Conservation (phyloP, 2,329 filamentous ascomycete species). For the Botrytis elliptica region DNA sequence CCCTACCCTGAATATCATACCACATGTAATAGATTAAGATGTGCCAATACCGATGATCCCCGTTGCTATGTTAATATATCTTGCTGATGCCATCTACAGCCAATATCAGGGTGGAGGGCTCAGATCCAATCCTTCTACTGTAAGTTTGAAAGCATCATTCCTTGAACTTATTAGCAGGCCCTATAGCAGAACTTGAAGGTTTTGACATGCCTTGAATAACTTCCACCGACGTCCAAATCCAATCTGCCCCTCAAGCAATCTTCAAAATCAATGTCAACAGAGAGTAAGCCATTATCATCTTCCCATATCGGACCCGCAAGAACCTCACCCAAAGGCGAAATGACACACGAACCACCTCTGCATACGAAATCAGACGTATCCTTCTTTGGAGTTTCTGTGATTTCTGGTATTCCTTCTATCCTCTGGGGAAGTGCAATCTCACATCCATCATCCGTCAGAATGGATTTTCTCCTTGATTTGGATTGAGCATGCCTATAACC, state of each 20-base stretch:
- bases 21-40: neutral
- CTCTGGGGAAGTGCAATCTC: slow-evolving; percentile 48
- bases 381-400: slow-evolving; percentile 23
- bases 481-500: neutral
- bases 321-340: slow-evolving; percentile 76
- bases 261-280: slow-evolving; percentile 80
- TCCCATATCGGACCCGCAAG: slow-evolving; percentile 83
- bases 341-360: slow-evolving; percentile 78
- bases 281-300: slow-evolving; percentile 61
- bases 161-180: slow-evolving; percentile 37
- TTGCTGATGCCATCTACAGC: neutral
- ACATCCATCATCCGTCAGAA: slow-evolving; percentile 49
- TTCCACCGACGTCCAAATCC: slow-evolving; percentile 81
- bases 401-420: slow-evolving; percentile 8
- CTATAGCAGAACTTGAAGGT: neutral
- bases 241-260: slow-evolving; percentile 80
- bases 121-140: slow-evolving; percentile 57
- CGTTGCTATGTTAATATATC: neutral
- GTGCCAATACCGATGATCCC: neutral
- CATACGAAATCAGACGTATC: slow-evolving; percentile 45
- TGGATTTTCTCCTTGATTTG: slow-evolving; percentile 27
- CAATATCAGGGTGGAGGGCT: slow-evolving; percentile 45
- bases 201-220: slow-evolving; percentile 69
- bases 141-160: slow-evolving; percentile 62
- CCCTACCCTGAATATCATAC: neutral